Percentiles rank a stretch among this genome's conserved stretches.
Conservation (phyloP, 2,329 filamentous ascomycete genomes). For the Fonsecaea pugnacius region DNA sequence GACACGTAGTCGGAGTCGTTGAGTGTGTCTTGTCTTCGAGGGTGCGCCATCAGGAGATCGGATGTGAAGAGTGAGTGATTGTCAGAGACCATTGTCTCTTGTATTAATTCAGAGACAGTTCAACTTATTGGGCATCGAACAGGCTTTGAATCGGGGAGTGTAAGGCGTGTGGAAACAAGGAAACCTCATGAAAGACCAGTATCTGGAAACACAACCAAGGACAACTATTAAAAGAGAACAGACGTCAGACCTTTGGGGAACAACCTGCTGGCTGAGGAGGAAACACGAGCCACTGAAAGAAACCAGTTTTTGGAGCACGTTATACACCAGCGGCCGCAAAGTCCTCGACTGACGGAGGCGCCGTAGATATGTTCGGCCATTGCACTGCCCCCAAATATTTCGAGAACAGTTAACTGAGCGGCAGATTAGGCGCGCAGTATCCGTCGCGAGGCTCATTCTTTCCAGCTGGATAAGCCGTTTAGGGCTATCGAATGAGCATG, state of each 20-base stretch:
- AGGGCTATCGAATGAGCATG: not conserved
- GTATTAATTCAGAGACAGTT: not conserved
- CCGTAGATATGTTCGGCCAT: not conserved
- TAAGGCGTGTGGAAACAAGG: not conserved
- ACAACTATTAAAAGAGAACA: slow-evolving; percentile 3
- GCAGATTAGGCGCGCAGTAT: slow-evolving; percentile 11
- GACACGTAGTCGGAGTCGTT: slow-evolving; percentile 24
- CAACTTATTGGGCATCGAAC: not conserved
- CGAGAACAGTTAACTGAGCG: not conserved
- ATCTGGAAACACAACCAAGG: not conserved
- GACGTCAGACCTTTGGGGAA: slow-evolving; percentile 8
- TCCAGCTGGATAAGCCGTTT: not conserved
- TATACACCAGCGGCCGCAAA: slow-evolving; percentile 1
- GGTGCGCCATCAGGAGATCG: slow-evolving; percentile 20
- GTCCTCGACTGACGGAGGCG: slow-evolving; percentile 4
- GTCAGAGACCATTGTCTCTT: slow-evolving; percentile 4
- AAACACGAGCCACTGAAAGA: not conserved
- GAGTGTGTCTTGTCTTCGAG: slow-evolving; percentile 20
- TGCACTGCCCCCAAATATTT: slow-evolving; percentile 11
- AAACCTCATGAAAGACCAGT: not conserved
- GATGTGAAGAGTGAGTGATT: slow-evolving; percentile 9
- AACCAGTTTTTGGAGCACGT: slow-evolving; percentile 1
- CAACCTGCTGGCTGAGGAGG: not conserved
- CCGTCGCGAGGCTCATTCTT: not conserved
- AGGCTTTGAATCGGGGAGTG: not conserved